A percentile compares a stretch with the other conserved stretches of the same genome.
Evolutionary conservation across 805 yeast species (phyloP).

Genomic region (Groenewaldozyma salmanticensis): DNA sequence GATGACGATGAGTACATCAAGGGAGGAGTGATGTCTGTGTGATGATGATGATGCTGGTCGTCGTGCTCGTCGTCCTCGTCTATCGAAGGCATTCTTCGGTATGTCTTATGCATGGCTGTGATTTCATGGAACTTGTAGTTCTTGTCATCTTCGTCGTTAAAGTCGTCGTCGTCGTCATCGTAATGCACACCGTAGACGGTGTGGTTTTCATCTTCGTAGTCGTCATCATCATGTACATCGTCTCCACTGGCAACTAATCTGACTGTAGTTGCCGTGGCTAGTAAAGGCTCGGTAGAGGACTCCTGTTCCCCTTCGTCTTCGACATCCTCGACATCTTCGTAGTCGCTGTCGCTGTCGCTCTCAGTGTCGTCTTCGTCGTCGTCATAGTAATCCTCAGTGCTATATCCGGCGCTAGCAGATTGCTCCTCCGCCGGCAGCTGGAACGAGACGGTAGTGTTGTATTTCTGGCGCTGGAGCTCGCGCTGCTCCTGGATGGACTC

Average conservation of each 20-base stretch:
- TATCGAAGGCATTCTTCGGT: background rate
- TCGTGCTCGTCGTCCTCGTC: background rate
- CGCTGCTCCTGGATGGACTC: conserved; percentile 28
- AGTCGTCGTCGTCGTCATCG: conserved; percentile 7
- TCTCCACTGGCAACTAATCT: conserved; percentile 23
- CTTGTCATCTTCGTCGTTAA: conserved; percentile 6
- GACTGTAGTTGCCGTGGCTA: too few species aligned
- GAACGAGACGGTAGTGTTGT: conserved; percentile 10
- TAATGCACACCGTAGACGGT: too few species aligned
- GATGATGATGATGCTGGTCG: conserved; percentile 2
- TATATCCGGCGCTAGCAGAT: conserved; percentile 4
- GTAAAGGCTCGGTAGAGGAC: too few species aligned
- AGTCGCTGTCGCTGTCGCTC: conserved; percentile 4
- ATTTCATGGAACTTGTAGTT: conserved; percentile 4
- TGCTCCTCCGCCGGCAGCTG: conserved; percentile 7
- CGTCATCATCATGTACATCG: conserved; percentile 14
- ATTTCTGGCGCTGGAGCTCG: conserved; percentile 12
- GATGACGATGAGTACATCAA: conserved; percentile 15
- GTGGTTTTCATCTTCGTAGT: conserved; percentile 23
- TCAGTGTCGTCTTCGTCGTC: conserved; percentile 1
- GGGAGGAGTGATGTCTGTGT: conserved; percentile 15
- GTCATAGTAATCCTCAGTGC: conserved; percentile 3
- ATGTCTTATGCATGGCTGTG: conserved; percentile 2
- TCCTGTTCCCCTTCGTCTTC: conserved; percentile 14
- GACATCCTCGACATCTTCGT: conserved; percentile 11